Base-by-base conservation (phyloP, 495 filamentous ascomycete species). In the Penicillium samsonianum region DNA sequence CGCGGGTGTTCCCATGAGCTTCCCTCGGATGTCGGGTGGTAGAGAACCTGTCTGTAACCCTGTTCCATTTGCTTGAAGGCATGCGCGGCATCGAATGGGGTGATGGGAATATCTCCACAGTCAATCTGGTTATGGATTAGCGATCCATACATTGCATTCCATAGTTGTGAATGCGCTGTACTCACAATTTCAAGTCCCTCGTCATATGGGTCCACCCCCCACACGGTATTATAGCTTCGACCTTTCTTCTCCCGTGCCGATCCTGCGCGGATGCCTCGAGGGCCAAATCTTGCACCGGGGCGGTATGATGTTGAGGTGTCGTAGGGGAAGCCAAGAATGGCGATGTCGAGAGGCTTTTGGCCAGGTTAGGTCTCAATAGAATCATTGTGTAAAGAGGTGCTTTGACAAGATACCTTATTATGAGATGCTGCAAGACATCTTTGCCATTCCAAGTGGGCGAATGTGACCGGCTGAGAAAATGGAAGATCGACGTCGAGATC, bases 211-310 rank as follows among this genome's bases (percentile, higher is more conserved):
- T 83, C 80, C 3, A 73, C 63, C 9, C 68, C 65, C 68, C 50
- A 74, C 63, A 61, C 69, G 65, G 59, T 57, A 28, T 69, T 72
- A 40, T 67, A 72, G 44, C 69, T 65, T 14, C 67, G 63, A 11
- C 66, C 61, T 35, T 64, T 62, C 43, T 64, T 64, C 16, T 69
- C 61, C 16, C 66, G 66, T 0, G 61, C 59, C 3, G 79, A 82
- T 67, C 84, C 85, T 66, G 86, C 78, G 56, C 87, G 79, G 58
- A 90, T 90, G 16, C 82, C 84, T 20, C 75, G 80, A 5, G 87
- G 87, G 1, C 87, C 87, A 58, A 88, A 90, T 12, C 87, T 80
- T 37, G 87, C 86, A 23, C 87, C 87, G 5, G 87, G 87, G 28
- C 87, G 78, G 67, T 86, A 86, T 17, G 79, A 81, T 11, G 82